Percentiles rank a stretch among this genome's conserved stretches.
Evolutionary conservation across 495 filamentous ascomycete species (phyloP).

Genomic region (Penicillium samsonianum): DNA sequence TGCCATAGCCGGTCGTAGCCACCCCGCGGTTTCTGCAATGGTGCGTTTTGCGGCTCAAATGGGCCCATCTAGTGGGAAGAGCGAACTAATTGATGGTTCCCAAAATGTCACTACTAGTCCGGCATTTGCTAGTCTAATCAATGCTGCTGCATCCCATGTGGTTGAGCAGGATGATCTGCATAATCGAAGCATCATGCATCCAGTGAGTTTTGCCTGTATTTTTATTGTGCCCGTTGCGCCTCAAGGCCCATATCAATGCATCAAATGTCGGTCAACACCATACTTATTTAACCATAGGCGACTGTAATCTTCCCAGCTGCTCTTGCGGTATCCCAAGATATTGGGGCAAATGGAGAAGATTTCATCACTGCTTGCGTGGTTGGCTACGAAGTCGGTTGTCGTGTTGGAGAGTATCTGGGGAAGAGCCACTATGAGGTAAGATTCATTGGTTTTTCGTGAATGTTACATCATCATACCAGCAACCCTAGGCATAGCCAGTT

Average conservation of each 20-base stretch:
- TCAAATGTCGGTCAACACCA: not conserved
- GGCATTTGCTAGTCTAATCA: conserved; percentile 39
- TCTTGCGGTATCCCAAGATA: conserved; percentile 38
- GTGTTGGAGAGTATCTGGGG: conserved; percentile 36
- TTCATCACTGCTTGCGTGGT: conserved; percentile 41
- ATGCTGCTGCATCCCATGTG: conserved; percentile 39
- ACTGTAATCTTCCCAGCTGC: conserved; percentile 40
- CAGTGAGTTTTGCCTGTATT: conserved; percentile 24
- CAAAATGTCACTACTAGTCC: conserved; percentile 28
- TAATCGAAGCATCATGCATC: conserved; percentile 42
- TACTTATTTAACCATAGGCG: conserved; percentile 21
- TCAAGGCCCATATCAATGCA: not conserved
- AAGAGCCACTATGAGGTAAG: conserved; percentile 40
- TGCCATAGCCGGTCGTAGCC: conserved; percentile 37
- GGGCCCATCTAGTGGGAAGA: conserved; percentile 35
- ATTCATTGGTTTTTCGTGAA: not conserved
- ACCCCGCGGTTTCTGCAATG: conserved; percentile 36
- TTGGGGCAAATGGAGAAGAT: conserved; percentile 32
- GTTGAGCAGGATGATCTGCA: conserved; percentile 45
- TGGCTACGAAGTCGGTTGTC: conserved; percentile 39
- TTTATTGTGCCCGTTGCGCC: not conserved
- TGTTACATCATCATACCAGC: not conserved
- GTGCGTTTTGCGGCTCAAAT: conserved; percentile 30
- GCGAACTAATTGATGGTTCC: conserved; percentile 35
- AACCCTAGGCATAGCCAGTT: not conserved